Conservation (phyloP, 495 filamentous ascomycete species). For the Parachaetomium inaequale region DNA sequence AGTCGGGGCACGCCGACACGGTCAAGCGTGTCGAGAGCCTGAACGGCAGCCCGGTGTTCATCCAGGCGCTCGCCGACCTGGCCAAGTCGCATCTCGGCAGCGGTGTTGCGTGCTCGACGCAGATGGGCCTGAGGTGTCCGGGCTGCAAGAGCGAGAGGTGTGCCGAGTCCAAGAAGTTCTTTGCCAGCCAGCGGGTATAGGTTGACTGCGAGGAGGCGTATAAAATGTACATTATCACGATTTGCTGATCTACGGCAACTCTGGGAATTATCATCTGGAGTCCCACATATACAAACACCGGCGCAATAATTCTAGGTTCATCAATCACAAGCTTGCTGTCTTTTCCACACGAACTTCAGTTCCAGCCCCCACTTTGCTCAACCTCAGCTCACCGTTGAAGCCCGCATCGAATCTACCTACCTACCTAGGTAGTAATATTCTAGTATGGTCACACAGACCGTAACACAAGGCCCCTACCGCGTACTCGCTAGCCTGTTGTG, state of each 20-base stretch:
- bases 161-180: conserved; percentile 87
- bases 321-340: no score
- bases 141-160: conserved; percentile 90
- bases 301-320: no score
- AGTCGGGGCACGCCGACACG: conserved; percentile 69
- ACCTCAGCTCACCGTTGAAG: no score
- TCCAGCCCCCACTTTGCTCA: no score
- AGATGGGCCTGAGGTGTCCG: conserved; percentile 91
- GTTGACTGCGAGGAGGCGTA: background rate
- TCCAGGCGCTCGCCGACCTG: conserved; percentile 82
- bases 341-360: no score
- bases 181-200: conserved; percentile 52
- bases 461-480: no score
- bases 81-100: conserved; percentile 73
- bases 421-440: no score
- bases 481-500: no score
- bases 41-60: conserved; percentile 90
- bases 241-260: background rate
- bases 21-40: conserved; percentile 91
- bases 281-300: background rate
- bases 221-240: background rate
- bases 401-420: no score
- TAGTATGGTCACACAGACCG: no score
- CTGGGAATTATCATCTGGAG: background rate
- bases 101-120: conserved; percentile 62